These are phyloP conservation scores for Leccinellum rugosiceps DNA, from an alignment of 768 basidiomycete species.

Conservation along the genomic window DNA sequence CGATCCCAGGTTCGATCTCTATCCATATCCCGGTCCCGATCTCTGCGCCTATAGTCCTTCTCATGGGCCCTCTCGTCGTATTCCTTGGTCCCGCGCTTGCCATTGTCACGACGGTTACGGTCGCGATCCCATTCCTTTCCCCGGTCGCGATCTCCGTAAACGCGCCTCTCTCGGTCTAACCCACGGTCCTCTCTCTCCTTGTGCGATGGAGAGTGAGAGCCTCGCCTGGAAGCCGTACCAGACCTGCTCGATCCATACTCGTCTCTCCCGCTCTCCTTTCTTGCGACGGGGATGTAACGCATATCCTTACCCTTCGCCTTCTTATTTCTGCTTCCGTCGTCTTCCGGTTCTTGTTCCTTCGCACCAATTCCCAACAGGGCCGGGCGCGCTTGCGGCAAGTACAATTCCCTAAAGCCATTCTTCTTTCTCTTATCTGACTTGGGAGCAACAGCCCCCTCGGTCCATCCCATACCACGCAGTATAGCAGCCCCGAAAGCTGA, in stretches of 20 bases:
- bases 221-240: slow-evolving; percentile 43
- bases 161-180: slow-evolving; percentile 8
- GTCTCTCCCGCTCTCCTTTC: slow-evolving; percentile 50
- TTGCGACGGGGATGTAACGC: slow-evolving; percentile 82
- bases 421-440: slow-evolving; percentile 47
- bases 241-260: slow-evolving; percentile 32
- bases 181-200: slow-evolving; percentile 10
- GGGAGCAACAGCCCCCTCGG: slow-evolving; percentile 71
- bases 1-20: slow-evolving; percentile 26
- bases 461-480: slow-evolving; percentile 96
- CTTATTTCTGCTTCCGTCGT: slow-evolving; percentile 63
- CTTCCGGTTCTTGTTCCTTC: slow-evolving; percentile 74
- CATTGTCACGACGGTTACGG: slow-evolving; percentile 12
- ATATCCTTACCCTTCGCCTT: slow-evolving; percentile 52
- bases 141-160: slow-evolving; percentile 15
- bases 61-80: slow-evolving; percentile 15
- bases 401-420: slow-evolving; percentile 68
- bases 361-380: slow-evolving; percentile 92
- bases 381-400: slow-evolving; percentile 78
- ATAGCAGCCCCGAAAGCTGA: slow-evolving; percentile 92
- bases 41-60: slow-evolving; percentile 9
- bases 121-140: slow-evolving; percentile 6
- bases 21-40: slow-evolving; percentile 23
- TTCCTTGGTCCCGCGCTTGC: slow-evolving; percentile 8
- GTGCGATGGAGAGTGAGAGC: slow-evolving; percentile 48